These are phyloP conservation scores for Vaccinium darrowii DNA, from an alignment of 148 eudicot species.

Conservation along the genomic window DNA sequence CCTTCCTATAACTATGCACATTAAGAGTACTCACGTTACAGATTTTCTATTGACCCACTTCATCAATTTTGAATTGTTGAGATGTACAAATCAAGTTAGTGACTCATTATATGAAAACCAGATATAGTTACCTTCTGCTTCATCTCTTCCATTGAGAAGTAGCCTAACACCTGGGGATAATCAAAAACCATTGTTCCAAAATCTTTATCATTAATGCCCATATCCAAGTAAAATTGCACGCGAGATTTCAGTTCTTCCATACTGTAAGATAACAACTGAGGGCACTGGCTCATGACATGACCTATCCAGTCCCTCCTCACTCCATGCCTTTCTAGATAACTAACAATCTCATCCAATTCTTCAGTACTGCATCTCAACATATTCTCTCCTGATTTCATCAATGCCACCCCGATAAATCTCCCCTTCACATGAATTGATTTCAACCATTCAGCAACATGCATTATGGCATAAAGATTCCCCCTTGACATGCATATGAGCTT, in stretches of 20 bases:
- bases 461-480: constrained; percentile 57
- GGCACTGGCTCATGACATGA: constrained; percentile 66
- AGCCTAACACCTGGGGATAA: constrained; percentile 84
- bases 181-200: constrained; percentile 98
- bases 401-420: constrained; percentile 69
- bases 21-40: not conserved
- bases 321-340: constrained; percentile 71
- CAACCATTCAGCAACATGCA: constrained; percentile 61
- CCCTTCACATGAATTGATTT: constrained; percentile 70
- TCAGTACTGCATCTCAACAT: constrained; percentile 48
- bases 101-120: not conserved
- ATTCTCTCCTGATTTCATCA: constrained; percentile 59
- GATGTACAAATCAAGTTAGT: not conserved
- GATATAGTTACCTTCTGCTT: constrained; percentile 59
- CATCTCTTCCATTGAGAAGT: constrained; percentile 78
- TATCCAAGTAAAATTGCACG: constrained; percentile 61
- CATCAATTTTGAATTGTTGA: not conserved
- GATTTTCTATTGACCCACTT: not conserved
- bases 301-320: constrained; percentile 93
- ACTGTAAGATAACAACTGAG: constrained; percentile 72
- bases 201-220: constrained; percentile 89
- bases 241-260: constrained; percentile 72
- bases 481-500: constrained; percentile 70
- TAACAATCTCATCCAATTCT: constrained; percentile 71
- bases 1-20: not conserved